Conservation (phyloP, 1,284 basidiomycete genomes). For the Pyrrhoderma lamaoense region DNA sequence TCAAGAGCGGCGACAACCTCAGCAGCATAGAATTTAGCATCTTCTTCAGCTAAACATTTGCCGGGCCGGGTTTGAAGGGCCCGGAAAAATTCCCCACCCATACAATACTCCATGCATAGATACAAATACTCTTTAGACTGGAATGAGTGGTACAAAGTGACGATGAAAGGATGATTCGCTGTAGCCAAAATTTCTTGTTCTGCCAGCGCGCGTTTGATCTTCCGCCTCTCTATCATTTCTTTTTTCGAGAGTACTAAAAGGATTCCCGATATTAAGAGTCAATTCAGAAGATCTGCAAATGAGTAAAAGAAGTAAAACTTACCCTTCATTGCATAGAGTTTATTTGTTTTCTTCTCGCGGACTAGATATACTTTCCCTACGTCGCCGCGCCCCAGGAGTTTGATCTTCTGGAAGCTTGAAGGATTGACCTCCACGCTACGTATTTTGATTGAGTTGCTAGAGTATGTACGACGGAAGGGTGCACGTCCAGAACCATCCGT, state of each 20-base stretch:
- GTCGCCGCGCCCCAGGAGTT: conserved; percentile 92
- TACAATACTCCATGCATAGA: conserved; percentile 99
- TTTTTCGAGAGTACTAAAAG: conserved; percentile 84
- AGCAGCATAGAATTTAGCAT: conserved; percentile 95
- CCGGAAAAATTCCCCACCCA: conserved; percentile 99
- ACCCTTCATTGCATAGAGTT: conserved; percentile 97
- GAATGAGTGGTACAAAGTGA: conserved; percentile 95
- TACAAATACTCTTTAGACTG: conserved; percentile 96
- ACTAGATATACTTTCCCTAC: conserved; percentile 96
- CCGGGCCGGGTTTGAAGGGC: conserved; percentile 92
- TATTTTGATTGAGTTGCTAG: conserved; percentile 96
- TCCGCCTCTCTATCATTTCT: conserved; percentile 98
- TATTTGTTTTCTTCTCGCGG: conserved; percentile 89
- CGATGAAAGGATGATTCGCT: conserved; percentile 96
- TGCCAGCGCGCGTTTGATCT: conserved; percentile 93
- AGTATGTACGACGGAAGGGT: conserved; percentile 90
- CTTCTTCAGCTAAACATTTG: conserved; percentile 93
- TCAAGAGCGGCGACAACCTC: conserved; percentile 98
- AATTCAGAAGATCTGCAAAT: conserved; percentile 5
- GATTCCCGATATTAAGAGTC: conserved; percentile 13
- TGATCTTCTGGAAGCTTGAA: conserved; percentile 88
- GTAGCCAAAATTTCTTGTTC: conserved; percentile 96
- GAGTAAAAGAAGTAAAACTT: conserved; percentile 24
- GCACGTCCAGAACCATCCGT: conserved; percentile 36
- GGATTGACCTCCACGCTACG: conserved; percentile 76